Evolutionary conservation across 495 filamentous ascomycete genomes (phyloP).

Genomic region (Pseudevernia furfuracea): DNA sequence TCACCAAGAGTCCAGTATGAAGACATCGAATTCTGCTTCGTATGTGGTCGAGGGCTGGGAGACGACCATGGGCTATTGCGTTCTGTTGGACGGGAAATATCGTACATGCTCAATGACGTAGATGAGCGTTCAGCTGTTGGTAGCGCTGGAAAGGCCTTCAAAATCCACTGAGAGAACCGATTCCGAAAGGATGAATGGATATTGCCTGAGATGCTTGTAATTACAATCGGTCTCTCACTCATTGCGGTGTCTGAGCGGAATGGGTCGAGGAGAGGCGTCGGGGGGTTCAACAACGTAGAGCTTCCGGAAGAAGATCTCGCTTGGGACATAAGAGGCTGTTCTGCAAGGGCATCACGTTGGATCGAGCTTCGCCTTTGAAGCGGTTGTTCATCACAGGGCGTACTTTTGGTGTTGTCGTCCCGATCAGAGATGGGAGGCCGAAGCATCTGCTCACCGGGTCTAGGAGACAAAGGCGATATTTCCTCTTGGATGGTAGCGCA

Average conservation of each 20-base stretch:
- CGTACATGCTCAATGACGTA: neutral
- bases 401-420: neutral
- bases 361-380: neutral
- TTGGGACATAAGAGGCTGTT: conserved; percentile 3
- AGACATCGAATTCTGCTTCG: conserved; percentile 15
- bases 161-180: conserved; percentile 16
- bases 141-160: conserved; percentile 5
- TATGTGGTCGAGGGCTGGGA: conserved; percentile 1
- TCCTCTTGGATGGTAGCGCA: conserved; percentile 23
- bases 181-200: conserved; percentile 9
- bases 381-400: neutral
- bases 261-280: conserved; percentile 11
- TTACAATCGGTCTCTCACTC: neutral
- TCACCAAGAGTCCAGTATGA: conserved; percentile 12
- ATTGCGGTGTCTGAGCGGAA: conserved; percentile 2
- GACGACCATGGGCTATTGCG: neutral
- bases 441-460: neutral
- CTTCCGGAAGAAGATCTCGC: conserved; percentile 19
- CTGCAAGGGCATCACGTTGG: neutral
- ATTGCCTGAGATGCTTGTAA: neutral
- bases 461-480: conserved; percentile 16
- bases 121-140: neutral
- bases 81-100: conserved; percentile 7
- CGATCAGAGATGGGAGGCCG: conserved; percentile 13
- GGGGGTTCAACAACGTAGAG: conserved; percentile 20